Evolutionary conservation across 306 rosid genomes (phyloP).

Genomic region (Sphenostylis stenocarpa): DNA sequence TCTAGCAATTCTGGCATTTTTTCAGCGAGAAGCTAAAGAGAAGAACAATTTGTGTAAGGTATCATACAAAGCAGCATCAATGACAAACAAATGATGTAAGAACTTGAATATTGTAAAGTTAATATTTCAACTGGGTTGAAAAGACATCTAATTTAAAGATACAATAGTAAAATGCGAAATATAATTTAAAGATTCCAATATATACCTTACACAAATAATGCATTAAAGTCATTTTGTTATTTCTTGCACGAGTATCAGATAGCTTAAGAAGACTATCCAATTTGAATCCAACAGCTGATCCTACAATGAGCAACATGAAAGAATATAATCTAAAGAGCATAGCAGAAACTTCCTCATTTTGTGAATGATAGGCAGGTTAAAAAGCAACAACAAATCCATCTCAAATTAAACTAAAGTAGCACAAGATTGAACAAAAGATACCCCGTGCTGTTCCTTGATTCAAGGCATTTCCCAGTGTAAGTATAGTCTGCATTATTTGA

Average conservation of each 20-base stretch:
- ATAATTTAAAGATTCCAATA: conserved; percentile 22
- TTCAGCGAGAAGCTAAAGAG: conserved; percentile 76
- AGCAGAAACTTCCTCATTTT: conserved; percentile 18
- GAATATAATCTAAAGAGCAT: conserved; percentile 21
- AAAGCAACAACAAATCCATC: conserved; percentile 4
- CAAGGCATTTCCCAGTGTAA: conserved; percentile 92
- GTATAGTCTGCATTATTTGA: conserved; percentile 98
- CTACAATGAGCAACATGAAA: conserved; percentile 50
- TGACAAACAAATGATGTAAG: conserved; percentile 2
- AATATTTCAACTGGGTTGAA: neutral
- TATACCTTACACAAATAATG: conserved; percentile 98
- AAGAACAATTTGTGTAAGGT: conserved; percentile 28
- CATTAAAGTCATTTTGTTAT: conserved; percentile 98
- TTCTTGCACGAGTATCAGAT: conserved; percentile 98
- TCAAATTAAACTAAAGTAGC: conserved; percentile 18
- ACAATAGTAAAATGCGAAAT: neutral
- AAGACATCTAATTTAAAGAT: conserved; percentile 20
- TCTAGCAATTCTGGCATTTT: conserved; percentile 94
- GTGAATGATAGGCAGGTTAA: conserved; percentile 12
- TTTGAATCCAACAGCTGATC: conserved; percentile 97
- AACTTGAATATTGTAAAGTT: conserved; percentile 9
- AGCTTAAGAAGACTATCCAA: conserved; percentile 98
- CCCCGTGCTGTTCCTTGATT: conserved; percentile 99
- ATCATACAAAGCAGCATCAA: conserved; percentile 23
- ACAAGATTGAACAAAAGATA: conserved; percentile 32